Evolutionary conservation across 1,284 basidiomycete genomes (phyloP), one percentile per base, ranked within the genome.

Genomic region (Megacollybia platyphylla): DNA sequence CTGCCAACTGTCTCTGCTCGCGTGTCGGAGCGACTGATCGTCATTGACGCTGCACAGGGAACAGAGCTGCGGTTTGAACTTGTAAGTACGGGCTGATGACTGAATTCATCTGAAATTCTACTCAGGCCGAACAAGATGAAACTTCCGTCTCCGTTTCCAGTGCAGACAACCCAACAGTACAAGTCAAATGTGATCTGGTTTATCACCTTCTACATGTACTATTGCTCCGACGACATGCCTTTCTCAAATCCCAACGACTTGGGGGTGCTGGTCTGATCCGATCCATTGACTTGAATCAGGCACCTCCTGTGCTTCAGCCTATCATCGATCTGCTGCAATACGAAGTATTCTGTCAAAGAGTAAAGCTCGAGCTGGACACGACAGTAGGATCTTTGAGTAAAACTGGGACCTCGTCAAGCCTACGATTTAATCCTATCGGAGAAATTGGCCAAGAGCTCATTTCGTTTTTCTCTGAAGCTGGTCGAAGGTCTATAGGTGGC

Each of bases 261-360:
- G 62, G 59, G 27, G 56, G 51, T 34, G 51, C 57, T 0, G 61
- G 60, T 15, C 50, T 63, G 30, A 52, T 57, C 32, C 54, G 57
- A 15, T 38, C 44, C 40, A 46, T 34, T n/a, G 29, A 44, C 9
- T 38, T 52, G 45, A 46, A 49, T 28, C 52, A 50, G 10, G 43
- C 61, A 17, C 64, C 64, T n/a, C 58, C 62, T 2, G 53, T 74
- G 32, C 65, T 88, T 8, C 79, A 79, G 40, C 82, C 81, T 0
- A 63, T 87, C 46, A 77, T 87, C 48, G 81, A 86, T 53, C 51
- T 86, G 17, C 57, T 87, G 31, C 85, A 87, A 57, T 88, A 87
- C 53, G 71, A 74, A 50, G 72, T 73, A 15, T 87, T 88, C 55
- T 81, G 79, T 53, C 56, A 68, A 44, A 68, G 77, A 45, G 64